Evolutionary conservation across 441 rosid genomes (phyloP).

Genomic region (Populus hybrid): DNA sequence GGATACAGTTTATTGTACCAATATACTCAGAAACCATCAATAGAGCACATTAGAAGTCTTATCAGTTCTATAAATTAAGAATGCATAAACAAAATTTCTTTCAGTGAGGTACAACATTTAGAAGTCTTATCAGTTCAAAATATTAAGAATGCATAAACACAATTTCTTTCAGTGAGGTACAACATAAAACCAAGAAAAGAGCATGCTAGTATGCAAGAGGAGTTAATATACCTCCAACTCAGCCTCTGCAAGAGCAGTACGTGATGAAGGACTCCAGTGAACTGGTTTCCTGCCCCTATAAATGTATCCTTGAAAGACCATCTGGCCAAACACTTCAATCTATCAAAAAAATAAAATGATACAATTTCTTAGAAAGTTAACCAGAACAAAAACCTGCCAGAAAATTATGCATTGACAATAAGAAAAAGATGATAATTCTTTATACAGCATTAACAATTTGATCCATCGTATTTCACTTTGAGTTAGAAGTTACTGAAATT

Average conservation of each 20-base stretch:
- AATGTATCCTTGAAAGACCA: slow-evolving; percentile 85
- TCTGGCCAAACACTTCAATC: slow-evolving; percentile 94
- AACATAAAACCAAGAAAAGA: neutral
- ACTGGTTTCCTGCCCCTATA: slow-evolving; percentile 97
- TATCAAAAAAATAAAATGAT: slow-evolving; percentile 31
- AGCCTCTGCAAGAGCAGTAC: slow-evolving; percentile 99
- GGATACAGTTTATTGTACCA: neutral
- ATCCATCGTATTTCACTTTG: neutral
- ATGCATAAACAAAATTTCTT: neutral
- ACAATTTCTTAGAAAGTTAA: slow-evolving; percentile 11
- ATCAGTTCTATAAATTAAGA: neutral
- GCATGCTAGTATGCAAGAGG: neutral
- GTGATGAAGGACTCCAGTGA: slow-evolving; percentile 98
- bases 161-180: neutral
- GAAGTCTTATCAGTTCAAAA: neutral
- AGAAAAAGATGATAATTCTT: neutral
- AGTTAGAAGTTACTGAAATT: too few relatives aligned
- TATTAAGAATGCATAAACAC: neutral
- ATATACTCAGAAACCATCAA: neutral
- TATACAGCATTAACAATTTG: too few relatives aligned
- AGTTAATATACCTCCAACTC: slow-evolving; percentile 80
- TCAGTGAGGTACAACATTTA: neutral
- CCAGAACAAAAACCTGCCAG: neutral
- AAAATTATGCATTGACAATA: neutral
- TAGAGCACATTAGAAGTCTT: neutral